Evolutionary conservation across 768 basidiomycete genomes (phyloP).

Genomic region (Termitomyces sp.): DNA sequence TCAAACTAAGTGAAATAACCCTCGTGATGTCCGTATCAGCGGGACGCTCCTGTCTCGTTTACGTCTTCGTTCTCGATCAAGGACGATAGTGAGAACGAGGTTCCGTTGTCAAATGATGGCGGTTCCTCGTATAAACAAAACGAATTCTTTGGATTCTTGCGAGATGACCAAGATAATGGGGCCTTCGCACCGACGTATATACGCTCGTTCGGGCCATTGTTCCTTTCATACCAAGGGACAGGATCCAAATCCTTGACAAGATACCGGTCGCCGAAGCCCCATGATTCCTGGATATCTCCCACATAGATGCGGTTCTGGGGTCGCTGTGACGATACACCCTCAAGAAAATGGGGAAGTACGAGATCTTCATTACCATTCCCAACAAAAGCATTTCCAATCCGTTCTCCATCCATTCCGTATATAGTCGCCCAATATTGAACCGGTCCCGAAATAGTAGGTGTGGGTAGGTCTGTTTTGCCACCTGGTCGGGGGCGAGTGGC

Average conservation of each 20-base stretch:
- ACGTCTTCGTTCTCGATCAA: constrained; percentile 1
- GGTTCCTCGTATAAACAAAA: background rate
- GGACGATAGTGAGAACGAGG: constrained; percentile 13
- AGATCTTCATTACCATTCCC: constrained; percentile 18
- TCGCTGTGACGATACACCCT: background rate
- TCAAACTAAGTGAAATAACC: constrained; percentile 21
- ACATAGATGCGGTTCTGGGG: constrained; percentile 23
- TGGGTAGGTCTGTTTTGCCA: constrained; percentile 11
- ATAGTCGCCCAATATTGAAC: constrained; percentile 29
- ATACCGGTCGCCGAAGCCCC: constrained; percentile 21
- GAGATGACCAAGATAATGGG: constrained; percentile 1
- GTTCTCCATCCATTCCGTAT: constrained; percentile 27
- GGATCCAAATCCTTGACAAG: constrained; percentile 14
- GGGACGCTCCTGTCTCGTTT: constrained; percentile 10
- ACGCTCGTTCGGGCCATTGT: constrained; percentile 9
- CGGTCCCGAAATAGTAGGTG: constrained; percentile 12
- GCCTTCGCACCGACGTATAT: constrained; percentile 17
- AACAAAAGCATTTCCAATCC: constrained; percentile 25
- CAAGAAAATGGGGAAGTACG: constrained; percentile 16
- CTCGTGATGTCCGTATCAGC: constrained; percentile 22
- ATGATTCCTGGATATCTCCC: constrained; percentile 28
- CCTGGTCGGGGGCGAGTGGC: background rate
- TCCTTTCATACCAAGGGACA: constrained; percentile 9
- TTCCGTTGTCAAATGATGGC: background rate
- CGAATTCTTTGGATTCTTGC: background rate